Conservation (phyloP, 129 eudicot species). For the Erigeron canadensis region DNA sequence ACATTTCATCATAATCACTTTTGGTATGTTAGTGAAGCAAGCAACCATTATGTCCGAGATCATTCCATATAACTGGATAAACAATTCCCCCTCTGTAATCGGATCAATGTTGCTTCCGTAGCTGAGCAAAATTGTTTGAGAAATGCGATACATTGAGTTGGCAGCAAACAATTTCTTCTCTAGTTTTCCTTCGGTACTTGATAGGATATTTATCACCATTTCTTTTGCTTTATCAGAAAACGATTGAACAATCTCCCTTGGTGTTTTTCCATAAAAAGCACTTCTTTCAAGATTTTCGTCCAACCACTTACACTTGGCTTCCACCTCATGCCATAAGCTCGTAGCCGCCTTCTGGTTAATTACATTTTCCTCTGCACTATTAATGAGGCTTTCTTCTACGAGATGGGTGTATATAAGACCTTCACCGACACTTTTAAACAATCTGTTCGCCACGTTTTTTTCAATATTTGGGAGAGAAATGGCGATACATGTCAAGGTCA, state of each 20-base stretch:
- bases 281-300: background rate
- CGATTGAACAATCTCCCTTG: background rate
- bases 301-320: background rate
- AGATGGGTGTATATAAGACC: background rate
- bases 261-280: background rate
- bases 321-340: background rate
- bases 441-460: background rate
- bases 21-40: conserved; percentile 32
- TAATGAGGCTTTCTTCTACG: background rate
- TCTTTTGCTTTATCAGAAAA: background rate
- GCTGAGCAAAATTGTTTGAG: conserved; percentile 28
- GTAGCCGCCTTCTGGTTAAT: background rate
- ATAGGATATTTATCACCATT: background rate
- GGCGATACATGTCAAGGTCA: background rate
- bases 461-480: background rate
- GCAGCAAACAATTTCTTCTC: conserved; percentile 32
- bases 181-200: background rate
- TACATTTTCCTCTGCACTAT: background rate
- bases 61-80: conserved; percentile 25
- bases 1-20: conserved; percentile 22
- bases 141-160: conserved; percentile 44
- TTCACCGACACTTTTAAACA: background rate
- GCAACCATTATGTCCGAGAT: conserved; percentile 26
- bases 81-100: background rate
- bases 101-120: background rate